Base-by-base conservation (phyloP, 805 yeast species). In the Schwanniomyces pseudopolymorphus region DNA sequence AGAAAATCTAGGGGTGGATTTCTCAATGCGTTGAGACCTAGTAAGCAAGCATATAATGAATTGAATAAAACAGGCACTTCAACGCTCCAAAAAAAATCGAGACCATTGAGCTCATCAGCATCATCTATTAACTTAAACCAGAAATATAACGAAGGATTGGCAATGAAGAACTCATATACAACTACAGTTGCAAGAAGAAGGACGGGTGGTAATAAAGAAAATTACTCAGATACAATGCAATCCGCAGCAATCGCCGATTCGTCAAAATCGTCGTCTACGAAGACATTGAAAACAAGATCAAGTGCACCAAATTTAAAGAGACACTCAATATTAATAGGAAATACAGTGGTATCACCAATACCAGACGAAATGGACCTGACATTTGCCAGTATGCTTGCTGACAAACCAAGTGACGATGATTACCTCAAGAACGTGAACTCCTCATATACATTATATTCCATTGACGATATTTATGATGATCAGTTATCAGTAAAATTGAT, bases 231-330 rank as follows among this genome's bases (percentile, higher is more conserved):
- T 3, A 36, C 36, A 13, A 19, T 25, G 14, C 35, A 6, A 19
- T 9, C 26, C 6, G 33, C 44, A n/a, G 42, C 42, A 16, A 36
- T 5, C 4, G 5, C 17, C 22, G 25, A 36, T 20, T 14, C 33
- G 19, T 4, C 40, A 8, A 19, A 9, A n/a, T 33, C 24, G 10
- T 17, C 33, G 19, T 26, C 21, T 16, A 9, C 42, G 5, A 37
- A 43, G 33, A 27, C 50, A 7, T 47, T 59, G 17, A 54, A 55
- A 44, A 44, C 61, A 5, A 46, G 63, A 27, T 52, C 59, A 3
- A 59, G 63, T 39, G 59, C 59, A 3, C 63, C 64, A 4, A 58
- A 55, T 38, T 53, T 62, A 39, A 48, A 48, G 25, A 38, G 55
- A 25, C 44, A 37, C 33, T 49, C 53, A 21, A 41, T 49, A 42